Evolutionary conservation across 2,329 filamentous ascomycete species (phyloP), one percentile per base, ranked within the genome.

Genomic region (Penicillium corylophilum): DNA sequence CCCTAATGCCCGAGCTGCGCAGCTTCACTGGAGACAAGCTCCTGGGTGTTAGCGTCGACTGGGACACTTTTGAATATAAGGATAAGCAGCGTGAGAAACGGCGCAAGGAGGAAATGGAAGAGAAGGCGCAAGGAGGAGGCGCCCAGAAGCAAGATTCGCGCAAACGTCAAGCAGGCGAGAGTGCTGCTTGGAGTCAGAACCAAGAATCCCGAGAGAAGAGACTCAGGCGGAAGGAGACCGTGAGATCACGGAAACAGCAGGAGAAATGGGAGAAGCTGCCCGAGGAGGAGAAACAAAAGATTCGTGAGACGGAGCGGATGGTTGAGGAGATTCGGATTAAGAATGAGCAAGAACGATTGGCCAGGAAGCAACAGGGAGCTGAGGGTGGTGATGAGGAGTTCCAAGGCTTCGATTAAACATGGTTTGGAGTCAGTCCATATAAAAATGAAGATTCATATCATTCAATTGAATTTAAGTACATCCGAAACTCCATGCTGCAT

Each of bases 1-100:
- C 94, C 4, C 90, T 88, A 67, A 99, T 99, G 94, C 93, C 94
- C 0, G 94, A 99, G 71, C 75, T 90, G 47, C 87, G 86, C 63
- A 82, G 78, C 0, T 93, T 88, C 77, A 80, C 84, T 12, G 87
- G 87, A 4, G 87, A 90, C 67, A 80, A 81, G 56, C 80, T 75
- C 20, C 74, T 86, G 2, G 79, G 80, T 1, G 74, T 90, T 10
- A 57, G 53, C 1, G 45, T 74, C 4, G 83, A 90, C 67, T 86
- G 88, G 80, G 79, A 86, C 39, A 77, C 71, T 2, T 90, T 84
- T 62, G 75, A 82, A 0, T 93, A 90, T 73, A 85, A 84, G 64
- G 88, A 93, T 62, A 88, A 86, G 66, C 74, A 78, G 18, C 80
- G 86, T 26, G 89, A 93, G 67, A 83, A 83, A 64, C 81, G 81